Evolutionary conservation across 139 green algal species (phyloP), one percentile per base, ranked within the genome.

Genomic region (Eudorina sp.): DNA sequence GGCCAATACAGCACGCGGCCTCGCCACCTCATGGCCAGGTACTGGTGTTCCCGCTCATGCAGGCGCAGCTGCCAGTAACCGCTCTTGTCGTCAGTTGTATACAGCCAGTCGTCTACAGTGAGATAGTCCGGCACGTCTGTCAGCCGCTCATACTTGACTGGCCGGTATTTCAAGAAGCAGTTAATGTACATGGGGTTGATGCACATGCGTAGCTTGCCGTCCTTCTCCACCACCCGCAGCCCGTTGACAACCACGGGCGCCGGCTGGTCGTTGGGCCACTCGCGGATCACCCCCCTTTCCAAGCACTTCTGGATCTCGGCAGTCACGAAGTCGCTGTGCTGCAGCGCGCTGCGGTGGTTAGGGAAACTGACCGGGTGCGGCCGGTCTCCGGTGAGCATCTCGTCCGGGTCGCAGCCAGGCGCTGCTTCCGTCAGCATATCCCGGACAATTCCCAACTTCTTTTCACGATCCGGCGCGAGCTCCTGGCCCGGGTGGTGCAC

Each of bases 181-280:
- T 84, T 84, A 36, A 51, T 51, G 76, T 84, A 84, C 51, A 70
- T 83, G n/a, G 72, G 72, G 72, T 80, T 80, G 25, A 80, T 60
- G 45, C 72, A 80, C 25, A 80, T 43, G 14, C 72, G 72, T 21
- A 53, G 41, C 27, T 80, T 80, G 8, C 43, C 43, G 43, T 19
- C 25, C 13, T 45, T 29, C 6, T 45, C 40, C 25, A 85, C 78
- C 40, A 74, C 55, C 6, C 38, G 53, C 6, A 85, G 55, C 0
- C 55, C 55, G 34, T 75, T 73, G 36, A 85, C 68, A 29, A 58
- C 23, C 25, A 40, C 58, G 1, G 78, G 78, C 1, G 55, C 21
- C 7, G 13, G 29, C 23, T 29, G 29, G 8, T 51, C 36, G 14
- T 21, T 3, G 16, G 5, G 2, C 53, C 78, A 85, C 29, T 55